Evolutionary conservation across 2,329 filamentous ascomycete species (phyloP), one percentile per base, ranked within the genome.

Genomic region (Fusarium drepaniforme): DNA sequence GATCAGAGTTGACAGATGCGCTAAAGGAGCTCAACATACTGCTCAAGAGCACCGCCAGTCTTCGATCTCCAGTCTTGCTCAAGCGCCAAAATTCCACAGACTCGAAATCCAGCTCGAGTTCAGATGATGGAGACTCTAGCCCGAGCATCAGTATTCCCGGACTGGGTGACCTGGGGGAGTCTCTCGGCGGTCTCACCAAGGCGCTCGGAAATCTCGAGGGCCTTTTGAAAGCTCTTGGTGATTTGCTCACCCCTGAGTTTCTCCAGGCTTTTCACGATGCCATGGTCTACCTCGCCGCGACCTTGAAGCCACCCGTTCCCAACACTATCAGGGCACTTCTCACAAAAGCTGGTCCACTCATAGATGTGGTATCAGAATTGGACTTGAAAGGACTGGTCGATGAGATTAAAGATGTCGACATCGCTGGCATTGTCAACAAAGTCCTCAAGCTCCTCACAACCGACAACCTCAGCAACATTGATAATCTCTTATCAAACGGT

Each of bases 1-100:
- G 84, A n/a, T 85, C 83, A 56, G 84, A 86, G 65, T 83, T 86
- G 64, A 85, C 85, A n/a, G 85, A 86, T 49, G 84, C 82, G 2
- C 70, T 86, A 18, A 83, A 82, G 8, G 84, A 86, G 75, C 81
- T 86, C 64, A 86, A 83, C 46, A 75, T 75, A 8, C 78, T 86
- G 23, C 83, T 86, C 35, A 82, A 81, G 74, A 82, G 79, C 57
- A 82, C 72, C 25, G 15, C 68, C 12, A 61, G 68, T 15, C 64
- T 64, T 5, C 37, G 33, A 5, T 38, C 53, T 2, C 70, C 73
- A 21, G 61, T 70, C 23, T 35, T 77, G 7, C 21, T 77, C 16
- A 38, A 57, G 35, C 60, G 75, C 4, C 75, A 77, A 23, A 77
- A 77, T 57, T 38, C 38, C 38, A 75, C 75, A 5, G 37, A 71